Base-by-base conservation (phyloP, 768 basidiomycete species). In the Trametes sanguinea region DNA sequence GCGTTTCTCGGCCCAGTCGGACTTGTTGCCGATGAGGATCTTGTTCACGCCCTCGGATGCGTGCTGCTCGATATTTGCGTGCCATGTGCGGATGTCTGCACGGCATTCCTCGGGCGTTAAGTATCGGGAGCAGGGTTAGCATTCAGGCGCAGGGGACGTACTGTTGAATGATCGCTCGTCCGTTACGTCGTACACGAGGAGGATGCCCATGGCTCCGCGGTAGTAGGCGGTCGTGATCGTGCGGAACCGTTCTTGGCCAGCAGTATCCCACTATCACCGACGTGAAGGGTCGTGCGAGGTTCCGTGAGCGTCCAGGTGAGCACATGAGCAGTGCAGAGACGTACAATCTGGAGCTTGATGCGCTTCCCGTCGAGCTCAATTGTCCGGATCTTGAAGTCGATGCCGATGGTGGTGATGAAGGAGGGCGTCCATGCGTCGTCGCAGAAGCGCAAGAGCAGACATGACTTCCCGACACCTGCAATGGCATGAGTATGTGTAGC, bases 371-470 rank as follows among this genome's bases (percentile, higher is more conserved):
- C 96, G 52, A 98, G 84, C 75, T 98, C 95, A 74, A 98, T 98
- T 54, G 95, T 98, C 37, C 96, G 88, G 77, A 98, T 98, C 88
- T 95, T 96, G 84, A 97, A 97, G 85, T 97, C 95, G 68, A 98
- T 95, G 61, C 96, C 97, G 75, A 99, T 99, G 60, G 97, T 99
- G 60, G 95, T 98, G 78, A 98, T 98, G 81, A 98, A 98, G 46
- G 92, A 95, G 51, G 95, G 95, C 37, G 97, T 98, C 95, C 95
- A 99, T 65, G 95, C 92, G 77, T 99, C 97, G 80, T 98, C 97
- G 74, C 95, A 98, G 86, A 99, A 99, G 66, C 94, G 90, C 63
- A 94, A 84, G 54, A 95, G 81, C n/a, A 95, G 83, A 78, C 92
- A 94, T 30, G 95, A 98, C 82, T 99, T 95, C 65, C 96, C 94